Percentiles rank a stretch among this genome's conserved stretches.
Evolutionary conservation across 192 early-diverging fungal genomes (phyloP).

Genomic region (Coemansia sp.): DNA sequence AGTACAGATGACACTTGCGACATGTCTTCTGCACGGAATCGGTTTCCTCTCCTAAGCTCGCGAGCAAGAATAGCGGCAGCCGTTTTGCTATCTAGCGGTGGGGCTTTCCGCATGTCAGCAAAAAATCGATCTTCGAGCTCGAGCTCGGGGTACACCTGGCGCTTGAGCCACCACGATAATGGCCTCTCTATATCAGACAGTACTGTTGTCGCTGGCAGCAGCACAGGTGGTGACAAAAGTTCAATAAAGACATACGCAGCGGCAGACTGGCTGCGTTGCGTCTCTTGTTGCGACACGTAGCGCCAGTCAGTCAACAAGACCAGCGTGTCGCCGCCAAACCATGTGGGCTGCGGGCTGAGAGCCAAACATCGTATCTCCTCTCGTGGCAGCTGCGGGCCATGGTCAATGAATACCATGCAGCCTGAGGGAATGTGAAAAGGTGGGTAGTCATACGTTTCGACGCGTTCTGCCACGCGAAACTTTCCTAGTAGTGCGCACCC

Average conservation of each 20-base stretch:
- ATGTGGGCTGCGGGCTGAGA: slow-evolving; percentile 15
- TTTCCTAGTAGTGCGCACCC: slow-evolving; percentile 27
- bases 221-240: slow-evolving; percentile 26
- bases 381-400: neutral
- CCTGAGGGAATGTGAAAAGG: slow-evolving; percentile 28
- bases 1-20: slow-evolving; percentile 5
- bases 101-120: slow-evolving; percentile 4
- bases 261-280: slow-evolving; percentile 10
- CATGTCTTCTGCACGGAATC: neutral
- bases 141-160: slow-evolving; percentile 27
- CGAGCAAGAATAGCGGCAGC: slow-evolving; percentile 17
- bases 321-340: slow-evolving; percentile 19
- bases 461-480: slow-evolving; percentile 28
- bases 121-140: slow-evolving; percentile 19
- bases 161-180: slow-evolving; percentile 36
- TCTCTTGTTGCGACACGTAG: slow-evolving; percentile 18
- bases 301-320: slow-evolving; percentile 41
- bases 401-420: slow-evolving; percentile 25
- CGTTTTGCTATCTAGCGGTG: neutral
- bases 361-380: slow-evolving; percentile 28
- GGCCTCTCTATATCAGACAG: slow-evolving; percentile 9
- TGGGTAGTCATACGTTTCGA: slow-evolving; percentile 16
- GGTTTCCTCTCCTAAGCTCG: neutral
- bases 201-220: slow-evolving; percentile 9
- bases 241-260: slow-evolving; percentile 33